A percentile compares a stretch with the other conserved stretches of the same genome.
phyloP scores from a whole-genome alignment of 306 rosid genomes.

The Purshia tridentata region DNA sequence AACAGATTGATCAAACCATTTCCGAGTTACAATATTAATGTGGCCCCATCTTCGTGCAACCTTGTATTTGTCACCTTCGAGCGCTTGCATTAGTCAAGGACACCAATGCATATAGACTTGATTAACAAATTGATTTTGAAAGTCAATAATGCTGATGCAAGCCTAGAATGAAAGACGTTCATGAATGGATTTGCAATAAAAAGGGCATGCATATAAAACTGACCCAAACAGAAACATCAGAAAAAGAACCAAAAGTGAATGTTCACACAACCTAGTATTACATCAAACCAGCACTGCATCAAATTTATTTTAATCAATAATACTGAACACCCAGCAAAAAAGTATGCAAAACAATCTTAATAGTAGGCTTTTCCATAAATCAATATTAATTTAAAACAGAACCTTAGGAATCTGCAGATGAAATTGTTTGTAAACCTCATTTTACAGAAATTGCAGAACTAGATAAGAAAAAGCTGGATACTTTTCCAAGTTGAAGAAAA shows the following conservation, averaged over 20 bases:
- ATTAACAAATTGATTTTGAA: not conserved
- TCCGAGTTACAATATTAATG: conserved; percentile 67
- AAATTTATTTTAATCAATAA: not conserved
- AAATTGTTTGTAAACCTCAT: not conserved
- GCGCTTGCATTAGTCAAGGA: conserved; percentile 78
- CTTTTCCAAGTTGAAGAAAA: not conserved
- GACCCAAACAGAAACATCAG: not conserved
- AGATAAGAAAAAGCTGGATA: not conserved
- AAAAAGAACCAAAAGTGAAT: not conserved
- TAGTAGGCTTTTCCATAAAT: not conserved
- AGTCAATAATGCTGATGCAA: not conserved
- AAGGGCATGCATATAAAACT: conserved; percentile 1
- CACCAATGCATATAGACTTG: conserved; percentile 33
- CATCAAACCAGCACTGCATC: not conserved
- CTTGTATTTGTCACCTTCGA: conserved; percentile 93
- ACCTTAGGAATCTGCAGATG: not conserved
- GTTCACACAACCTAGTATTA: not conserved
- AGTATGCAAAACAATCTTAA: not conserved
- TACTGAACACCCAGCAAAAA: not conserved
- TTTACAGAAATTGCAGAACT: not conserved
- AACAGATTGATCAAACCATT: conserved; percentile 90
- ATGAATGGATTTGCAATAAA: not conserved
- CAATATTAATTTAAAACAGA: not conserved
- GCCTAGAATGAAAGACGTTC: not conserved
- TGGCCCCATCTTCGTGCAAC: conserved; percentile 86